phyloP scores from a whole-genome alignment of 202 grass and related monocot genomes.

The Panicum virgatum region DNA sequence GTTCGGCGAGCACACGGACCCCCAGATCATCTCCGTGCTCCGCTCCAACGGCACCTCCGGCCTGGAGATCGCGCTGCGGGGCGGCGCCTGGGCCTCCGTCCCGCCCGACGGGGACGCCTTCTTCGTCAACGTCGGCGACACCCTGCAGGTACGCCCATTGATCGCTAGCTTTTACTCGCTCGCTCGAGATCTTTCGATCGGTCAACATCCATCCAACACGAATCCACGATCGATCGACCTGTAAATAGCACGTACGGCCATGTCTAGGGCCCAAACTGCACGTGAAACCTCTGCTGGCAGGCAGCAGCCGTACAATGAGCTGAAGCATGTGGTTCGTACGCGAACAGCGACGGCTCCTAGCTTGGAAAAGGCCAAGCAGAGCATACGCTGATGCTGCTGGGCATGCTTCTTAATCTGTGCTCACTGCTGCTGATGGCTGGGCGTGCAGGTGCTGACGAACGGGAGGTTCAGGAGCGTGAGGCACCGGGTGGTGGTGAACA shows the following conservation, averaged over 20 bases:
- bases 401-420: background rate
- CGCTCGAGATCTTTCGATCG: background rate
- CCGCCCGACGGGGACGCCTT: slow-evolving; percentile 74
- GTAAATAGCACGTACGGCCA: slow-evolving; percentile 5
- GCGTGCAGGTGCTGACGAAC: slow-evolving; percentile 82
- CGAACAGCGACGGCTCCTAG: background rate
- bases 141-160: slow-evolving; percentile 85
- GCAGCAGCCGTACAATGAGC: background rate
- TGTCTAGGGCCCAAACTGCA: slow-evolving; percentile 17
- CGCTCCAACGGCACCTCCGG: slow-evolving; percentile 85
- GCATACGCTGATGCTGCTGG: background rate
- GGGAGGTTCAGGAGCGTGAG: slow-evolving; percentile 94
- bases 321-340: too few species aligned
- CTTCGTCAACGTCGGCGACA: slow-evolving; percentile 90
- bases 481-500: slow-evolving; percentile 84
- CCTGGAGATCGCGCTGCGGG: slow-evolving; percentile 64
- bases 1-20: slow-evolving; percentile 96
- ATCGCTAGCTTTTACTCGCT: too few species aligned
- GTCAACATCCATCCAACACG: slow-evolving; percentile 1
- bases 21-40: slow-evolving; percentile 86
- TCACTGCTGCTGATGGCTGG: background rate
- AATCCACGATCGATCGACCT: background rate
- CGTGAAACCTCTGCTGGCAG: slow-evolving; percentile 14
- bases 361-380: background rate
- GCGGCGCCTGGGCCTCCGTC: slow-evolving; percentile 72